phyloP scores from a whole-genome alignment of 768 basidiomycete species.

The Pisolithus orientalis region DNA sequence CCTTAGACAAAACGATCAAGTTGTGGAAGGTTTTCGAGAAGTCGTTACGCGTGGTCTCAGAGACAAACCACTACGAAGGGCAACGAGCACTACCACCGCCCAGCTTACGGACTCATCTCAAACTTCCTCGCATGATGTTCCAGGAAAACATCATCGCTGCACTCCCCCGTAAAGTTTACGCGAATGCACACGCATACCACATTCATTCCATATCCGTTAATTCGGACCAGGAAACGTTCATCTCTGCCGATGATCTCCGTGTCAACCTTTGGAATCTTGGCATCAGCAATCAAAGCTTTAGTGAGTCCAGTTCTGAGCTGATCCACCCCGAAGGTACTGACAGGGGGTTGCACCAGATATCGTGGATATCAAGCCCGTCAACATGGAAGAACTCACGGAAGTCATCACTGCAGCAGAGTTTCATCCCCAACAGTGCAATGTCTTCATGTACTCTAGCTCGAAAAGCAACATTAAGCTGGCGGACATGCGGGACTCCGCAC shows the following conservation, averaged over 20 bases:
- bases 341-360: conserved; percentile 61
- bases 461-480: conserved; percentile 99
- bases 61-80: conserved; percentile 90
- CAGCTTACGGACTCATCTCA: conserved; percentile 51
- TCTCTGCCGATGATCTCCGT: conserved; percentile 96
- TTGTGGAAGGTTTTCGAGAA: conserved; percentile 99
- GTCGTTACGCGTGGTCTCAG: conserved; percentile 88
- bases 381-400: conserved; percentile 99
- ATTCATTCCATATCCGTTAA: conserved; percentile 99
- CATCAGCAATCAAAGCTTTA: conserved; percentile 98
- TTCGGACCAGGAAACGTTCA: conserved; percentile 98
- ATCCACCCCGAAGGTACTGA: not conserved
- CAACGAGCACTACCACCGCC: conserved; percentile 66
- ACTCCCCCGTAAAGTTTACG: conserved; percentile 96
- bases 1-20: conserved; percentile 97
- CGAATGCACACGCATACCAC: conserved; percentile 99
- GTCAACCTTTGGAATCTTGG: conserved; percentile 98
- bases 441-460: conserved; percentile 99
- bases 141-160: conserved; percentile 99
- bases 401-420: conserved; percentile 99
- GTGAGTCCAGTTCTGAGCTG: conserved; percentile 41
- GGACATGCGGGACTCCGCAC: conserved; percentile 96
- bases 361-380: conserved; percentile 98
- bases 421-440: conserved; percentile 94
- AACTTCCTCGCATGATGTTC: conserved; percentile 84